Evolutionary conservation across 179 eudicot species (phyloP), one percentile per base, ranked within the genome.

Genomic region (Camellia oleifera): DNA sequence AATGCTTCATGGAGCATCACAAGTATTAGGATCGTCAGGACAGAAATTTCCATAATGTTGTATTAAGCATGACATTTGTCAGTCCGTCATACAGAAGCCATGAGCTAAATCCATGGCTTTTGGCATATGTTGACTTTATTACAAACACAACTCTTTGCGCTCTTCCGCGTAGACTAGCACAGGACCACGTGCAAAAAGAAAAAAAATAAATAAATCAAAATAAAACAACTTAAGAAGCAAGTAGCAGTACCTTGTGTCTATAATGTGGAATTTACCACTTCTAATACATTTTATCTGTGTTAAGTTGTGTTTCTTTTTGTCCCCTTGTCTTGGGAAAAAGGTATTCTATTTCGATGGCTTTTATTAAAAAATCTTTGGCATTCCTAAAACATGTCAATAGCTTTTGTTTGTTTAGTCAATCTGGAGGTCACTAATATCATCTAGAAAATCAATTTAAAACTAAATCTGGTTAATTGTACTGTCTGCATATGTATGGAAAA

Each of bases 401-500:
- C 64, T 60, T 60, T 60, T 60, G 64, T 14, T 60, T 60, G 64
- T 17, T 60, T 60, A 60, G n/a, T 48, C 32, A 18, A 71, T 18
- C 0, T 71, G 9, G 58, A 71, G 74, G 7, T 46, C 0, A 10
- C 57, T 48, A 10, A 71, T 8, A 11, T 71, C 58, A 46, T 71
- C 15, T 18, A 18, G 3, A 3, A 48, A 71, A 48, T 6, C 15
- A 18, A n/a, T 8, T 71, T 44, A 4, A 5, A n/a, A 3, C 13
- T 10, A 40, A 18, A 3, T 50, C 18, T 70, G 56, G 46, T 45
- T 46, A 6, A 4, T 46, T n/a, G 2, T 5, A 26, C 20, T 53
- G n/a, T 72, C n/a, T 72, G 61, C 62, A 53, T 15, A 72, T 72
- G 62, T 32, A 72, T 72, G 76, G 61, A 50, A 23, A 72, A 20